Evolutionary conservation across 1,284 basidiomycete species (phyloP), one percentile per base, ranked within the genome.

Genomic region (Grifola frondosa): DNA sequence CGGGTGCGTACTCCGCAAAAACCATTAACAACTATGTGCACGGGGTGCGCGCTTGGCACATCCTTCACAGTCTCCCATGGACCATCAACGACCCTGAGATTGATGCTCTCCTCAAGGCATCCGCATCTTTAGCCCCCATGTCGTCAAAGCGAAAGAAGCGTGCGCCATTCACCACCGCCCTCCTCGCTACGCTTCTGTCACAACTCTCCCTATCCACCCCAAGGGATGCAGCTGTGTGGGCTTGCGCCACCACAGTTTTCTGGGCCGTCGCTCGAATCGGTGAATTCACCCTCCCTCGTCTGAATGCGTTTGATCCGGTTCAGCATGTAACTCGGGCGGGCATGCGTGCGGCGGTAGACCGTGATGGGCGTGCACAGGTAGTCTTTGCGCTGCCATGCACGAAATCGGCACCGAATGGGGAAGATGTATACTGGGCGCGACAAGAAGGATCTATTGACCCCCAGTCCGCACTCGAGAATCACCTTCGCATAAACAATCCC

Each of bases 361-460:
- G n/a, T n/a, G n/a, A n/a, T n/a, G n/a, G n/a, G n/a, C n/a, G n/a
- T n/a, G n/a, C n/a, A n/a, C n/a, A n/a, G n/a, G n/a, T n/a, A n/a
- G n/a, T n/a, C n/a, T n/a, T n/a, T n/a, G n/a, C n/a, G n/a, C n/a
- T n/a, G n/a, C n/a, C n/a, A n/a, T n/a, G n/a, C n/a, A n/a, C n/a
- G n/a, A n/a, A n/a, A n/a, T n/a, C n/a, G n/a, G n/a, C n/a, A n/a
- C n/a, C n/a, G n/a, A n/a, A n/a, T n/a, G n/a, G n/a, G n/a, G n/a
- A n/a, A n/a, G n/a, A n/a, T n/a, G n/a, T 13, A 77, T 66, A 44
- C 78, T 75, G 33, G 75, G 74, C 24, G 69, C 3, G 22, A n/a
- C 37, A 33, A 12, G 4, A 12, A 0, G 10, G 2, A 16, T 3
- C 17, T 3, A 9, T 10, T 5, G 43, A 44, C 23, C 43, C 43